These are phyloP conservation scores for Meyerozyma elateridarum DNA, from an alignment of 1,139 yeast genomes.

Conservation along the genomic window DNA sequence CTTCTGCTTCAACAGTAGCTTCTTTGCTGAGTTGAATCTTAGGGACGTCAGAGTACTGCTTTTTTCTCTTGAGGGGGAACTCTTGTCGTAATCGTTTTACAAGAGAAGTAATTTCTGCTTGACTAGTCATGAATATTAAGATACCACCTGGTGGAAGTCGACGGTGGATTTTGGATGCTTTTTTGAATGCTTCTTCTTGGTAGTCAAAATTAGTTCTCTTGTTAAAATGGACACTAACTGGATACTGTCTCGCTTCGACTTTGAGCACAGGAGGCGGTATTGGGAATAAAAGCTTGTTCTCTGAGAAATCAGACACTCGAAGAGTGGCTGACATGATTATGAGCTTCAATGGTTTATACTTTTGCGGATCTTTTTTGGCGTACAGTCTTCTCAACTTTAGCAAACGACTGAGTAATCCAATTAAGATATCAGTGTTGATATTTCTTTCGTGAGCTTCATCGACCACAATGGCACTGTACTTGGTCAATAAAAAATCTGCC, in stretches of 20 bases:
- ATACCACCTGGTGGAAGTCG: slow-evolving; percentile 93
- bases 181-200: slow-evolving; percentile 80
- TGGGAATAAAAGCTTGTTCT: slow-evolving; percentile 66
- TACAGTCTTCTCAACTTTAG: slow-evolving; percentile 65
- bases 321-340: slow-evolving; percentile 94
- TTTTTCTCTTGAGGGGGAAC: slow-evolving; percentile 53
- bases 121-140: slow-evolving; percentile 87
- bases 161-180: slow-evolving; percentile 82
- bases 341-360: slow-evolving; percentile 57
- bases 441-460: slow-evolving; percentile 99
- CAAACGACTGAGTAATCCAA: slow-evolving; percentile 92
- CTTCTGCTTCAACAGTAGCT: slow-evolving; percentile 81
- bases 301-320: slow-evolving; percentile 88
- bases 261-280: slow-evolving; percentile 83
- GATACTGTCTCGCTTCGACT: slow-evolving; percentile 93
- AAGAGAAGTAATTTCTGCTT: slow-evolving; percentile 77
- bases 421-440: slow-evolving; percentile 89
- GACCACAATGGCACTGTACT: slow-evolving; percentile 81
- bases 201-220: slow-evolving; percentile 74
- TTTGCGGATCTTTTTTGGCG: slow-evolving; percentile 41
- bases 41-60: slow-evolving; percentile 19
- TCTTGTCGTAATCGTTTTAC: slow-evolving; percentile 65
- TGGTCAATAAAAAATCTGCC: slow-evolving; percentile 71
- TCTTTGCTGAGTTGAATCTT: slow-evolving; percentile 54
- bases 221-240: slow-evolving; percentile 90